Evolutionary conservation across 1,139 yeast genomes (phyloP), one percentile per base, ranked within the genome.

Genomic region (Yamadazyma pseudoaaseri): DNA sequence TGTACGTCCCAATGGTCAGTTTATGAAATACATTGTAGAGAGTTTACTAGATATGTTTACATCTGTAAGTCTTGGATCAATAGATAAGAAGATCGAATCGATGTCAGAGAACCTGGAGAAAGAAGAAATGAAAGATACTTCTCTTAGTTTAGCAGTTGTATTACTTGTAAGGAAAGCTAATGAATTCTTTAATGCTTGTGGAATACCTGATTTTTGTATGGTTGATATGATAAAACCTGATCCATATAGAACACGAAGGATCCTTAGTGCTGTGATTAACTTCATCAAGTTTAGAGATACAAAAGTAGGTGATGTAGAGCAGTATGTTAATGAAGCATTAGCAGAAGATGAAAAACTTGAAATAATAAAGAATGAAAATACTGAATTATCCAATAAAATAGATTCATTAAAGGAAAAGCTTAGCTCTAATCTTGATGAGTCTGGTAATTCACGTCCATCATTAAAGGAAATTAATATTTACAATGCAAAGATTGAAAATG

Each of bases 281-380:
- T 89, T 77, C 64, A 95, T 95, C 2, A 63, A 94, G 38, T 87
- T 85, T 49, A 70, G 96, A 45, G 95, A 86, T 48, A 86, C 81
- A 44, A 79, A 85, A 36, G 75, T 84, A 53, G 72, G 68, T 14
- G 89, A 79, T 47, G 81, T 85, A 48, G 89, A 81, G 38, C 73
- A 72, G 17, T 62, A 81, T 28, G 75, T 82, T 26, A 62, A 67
- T 12, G 67, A 71, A 35, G 75, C 84, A 41, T 86, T 81, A 38
- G 50, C 62, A 10, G 60, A 70, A 23, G 58, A 78, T 26, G 72
- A 69, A 18, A 62, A 65, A 37, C 51, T 63, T 23, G 54, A 60
- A 27, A 40, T 44, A 23, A 49, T 48, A 2, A 58, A 57, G 30
- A 58, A 58, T 16, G 67, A 65, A 27, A 74, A 69, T 49, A 60